A percentile compares a stretch with the other conserved stretches of the same genome.
phyloP scores from a whole-genome alignment of 2,329 filamentous ascomycete species.

The Endothia cerciana region DNA sequence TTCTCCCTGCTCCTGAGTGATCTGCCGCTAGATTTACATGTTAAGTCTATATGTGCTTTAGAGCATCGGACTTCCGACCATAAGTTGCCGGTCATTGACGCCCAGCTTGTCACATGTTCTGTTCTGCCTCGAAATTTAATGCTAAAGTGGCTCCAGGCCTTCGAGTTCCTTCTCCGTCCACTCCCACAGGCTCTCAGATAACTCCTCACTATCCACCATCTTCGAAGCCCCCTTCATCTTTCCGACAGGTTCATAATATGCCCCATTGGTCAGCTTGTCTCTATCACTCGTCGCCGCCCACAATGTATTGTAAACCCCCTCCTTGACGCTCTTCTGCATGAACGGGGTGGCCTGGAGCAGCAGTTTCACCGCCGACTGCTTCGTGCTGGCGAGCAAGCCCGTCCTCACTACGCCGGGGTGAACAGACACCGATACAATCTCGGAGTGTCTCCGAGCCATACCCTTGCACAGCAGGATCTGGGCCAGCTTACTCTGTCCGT shows the following conservation, averaged over 20 bases:
- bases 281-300: slow-evolving; percentile 1
- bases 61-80: no score
- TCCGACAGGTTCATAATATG: slow-evolving; percentile 41
- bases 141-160: background rate
- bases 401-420: slow-evolving; percentile 37
- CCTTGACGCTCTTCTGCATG: slow-evolving; percentile 30
- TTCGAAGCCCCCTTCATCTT: slow-evolving; percentile 32
- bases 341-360: slow-evolving; percentile 27
- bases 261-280: slow-evolving; percentile 32
- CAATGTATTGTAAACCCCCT: slow-evolving; percentile 2
- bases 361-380: slow-evolving; percentile 12
- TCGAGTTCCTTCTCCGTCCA: slow-evolving; percentile 40
- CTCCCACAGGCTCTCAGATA: slow-evolving; percentile 39
- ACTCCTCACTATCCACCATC: slow-evolving; percentile 33
- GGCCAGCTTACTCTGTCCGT: slow-evolving; percentile 38
- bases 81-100: no score
- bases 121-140: background rate
- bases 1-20: no score
- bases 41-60: no score
- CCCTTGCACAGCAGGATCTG: slow-evolving; percentile 36
- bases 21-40: no score
- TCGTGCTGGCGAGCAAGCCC: slow-evolving; percentile 28
- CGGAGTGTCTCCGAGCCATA: slow-evolving; percentile 33
- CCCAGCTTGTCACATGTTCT: no score
- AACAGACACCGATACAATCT: slow-evolving; percentile 33